Conservation (phyloP, 164 flowering plant genomes). For the Houttuynia cordata region DNA sequence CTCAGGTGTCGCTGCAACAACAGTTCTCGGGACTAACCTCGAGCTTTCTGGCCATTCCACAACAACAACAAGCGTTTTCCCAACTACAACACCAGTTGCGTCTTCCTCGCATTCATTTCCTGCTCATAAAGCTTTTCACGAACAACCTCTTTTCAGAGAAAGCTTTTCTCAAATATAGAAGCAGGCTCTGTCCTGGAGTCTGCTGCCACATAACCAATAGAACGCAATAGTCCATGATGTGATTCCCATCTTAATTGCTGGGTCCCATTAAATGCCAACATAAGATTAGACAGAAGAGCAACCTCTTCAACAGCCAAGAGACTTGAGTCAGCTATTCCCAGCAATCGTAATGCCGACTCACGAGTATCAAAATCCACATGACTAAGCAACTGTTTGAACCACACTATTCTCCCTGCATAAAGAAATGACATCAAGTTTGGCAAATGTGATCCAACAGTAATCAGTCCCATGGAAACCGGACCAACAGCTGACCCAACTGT, state of each 20-base stretch:
- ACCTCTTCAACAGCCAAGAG: constrained; percentile 41
- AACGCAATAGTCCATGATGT: constrained; percentile 72
- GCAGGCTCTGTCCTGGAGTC: constrained; percentile 40
- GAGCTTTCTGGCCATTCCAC: too few species aligned
- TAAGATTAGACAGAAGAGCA: constrained; percentile 48
- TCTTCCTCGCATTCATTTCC: too few species aligned
- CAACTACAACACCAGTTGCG: too few species aligned
- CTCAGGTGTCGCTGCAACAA: too few species aligned
- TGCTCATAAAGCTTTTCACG: too few species aligned
- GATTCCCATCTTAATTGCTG: constrained; percentile 51
- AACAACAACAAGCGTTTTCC: too few species aligned
- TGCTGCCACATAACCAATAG: constrained; percentile 78
- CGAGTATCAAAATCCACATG: constrained; percentile 81
- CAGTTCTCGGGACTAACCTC: too few species aligned
- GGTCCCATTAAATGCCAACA: constrained; percentile 30
- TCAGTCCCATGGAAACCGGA: constrained; percentile 70
- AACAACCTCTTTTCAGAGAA: too few species aligned
- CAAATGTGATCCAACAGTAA: constrained; percentile 48
- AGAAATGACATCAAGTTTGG: constrained; percentile 74
- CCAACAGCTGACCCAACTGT: too few species aligned
- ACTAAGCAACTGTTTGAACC: constrained; percentile 63
- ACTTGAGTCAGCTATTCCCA: constrained; percentile 75
- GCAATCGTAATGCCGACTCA: constrained; percentile 77
- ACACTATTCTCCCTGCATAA: constrained; percentile 46
- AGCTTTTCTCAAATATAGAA: too few species aligned